Percentiles rank a stretch among this genome's conserved stretches.
Evolutionary conservation across 2,329 filamentous ascomycete genomes (phyloP).

Genomic region (Plectosphaerella sp.): DNA sequence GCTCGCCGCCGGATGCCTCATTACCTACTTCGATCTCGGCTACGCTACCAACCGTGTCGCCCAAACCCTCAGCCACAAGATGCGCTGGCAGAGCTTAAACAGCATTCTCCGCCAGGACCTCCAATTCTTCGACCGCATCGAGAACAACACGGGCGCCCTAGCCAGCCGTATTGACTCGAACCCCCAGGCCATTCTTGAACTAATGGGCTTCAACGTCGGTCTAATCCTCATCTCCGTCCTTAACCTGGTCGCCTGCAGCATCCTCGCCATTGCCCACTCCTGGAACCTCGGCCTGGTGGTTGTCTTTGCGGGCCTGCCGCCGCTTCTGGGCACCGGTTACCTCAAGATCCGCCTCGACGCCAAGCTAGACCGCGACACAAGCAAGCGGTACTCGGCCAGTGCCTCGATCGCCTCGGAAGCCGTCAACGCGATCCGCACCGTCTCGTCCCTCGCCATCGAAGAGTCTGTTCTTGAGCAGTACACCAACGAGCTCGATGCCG

Average conservation of each 20-base stretch:
- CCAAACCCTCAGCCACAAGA: slow-evolving; percentile 17
- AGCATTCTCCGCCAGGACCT: slow-evolving; percentile 34
- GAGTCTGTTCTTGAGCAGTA: slow-evolving; percentile 25
- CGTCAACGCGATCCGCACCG: slow-evolving; percentile 31
- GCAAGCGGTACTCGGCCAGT: slow-evolving; percentile 28
- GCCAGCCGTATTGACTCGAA: slow-evolving; percentile 29
- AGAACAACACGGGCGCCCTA: slow-evolving; percentile 33
- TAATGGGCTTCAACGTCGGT: slow-evolving; percentile 37
- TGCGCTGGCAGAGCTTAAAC: slow-evolving; percentile 21
- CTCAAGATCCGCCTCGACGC: slow-evolving; percentile 34
- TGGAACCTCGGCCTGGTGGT: slow-evolving; percentile 47
- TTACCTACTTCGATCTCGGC: slow-evolving; percentile 37
- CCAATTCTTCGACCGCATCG: slow-evolving; percentile 35
- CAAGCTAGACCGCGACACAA: slow-evolving; percentile 29
- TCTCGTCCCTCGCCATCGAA: slow-evolving; percentile 37
- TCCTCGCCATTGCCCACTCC: slow-evolving; percentile 37
- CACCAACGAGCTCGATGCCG: slow-evolving; percentile 22
- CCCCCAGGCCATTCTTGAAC: slow-evolving; percentile 32
- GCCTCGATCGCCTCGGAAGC: slow-evolving; percentile 39
- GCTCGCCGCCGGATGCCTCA: slow-evolving; percentile 36
- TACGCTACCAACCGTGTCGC: slow-evolving; percentile 28
- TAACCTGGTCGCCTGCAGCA: slow-evolving; percentile 29
- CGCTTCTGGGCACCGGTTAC: slow-evolving; percentile 29
- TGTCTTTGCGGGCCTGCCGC: slow-evolving; percentile 35
- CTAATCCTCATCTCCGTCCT: slow-evolving; percentile 32